phyloP scores from a whole-genome alignment of 208 protist species.

The Crithidia expoeki region DNA sequence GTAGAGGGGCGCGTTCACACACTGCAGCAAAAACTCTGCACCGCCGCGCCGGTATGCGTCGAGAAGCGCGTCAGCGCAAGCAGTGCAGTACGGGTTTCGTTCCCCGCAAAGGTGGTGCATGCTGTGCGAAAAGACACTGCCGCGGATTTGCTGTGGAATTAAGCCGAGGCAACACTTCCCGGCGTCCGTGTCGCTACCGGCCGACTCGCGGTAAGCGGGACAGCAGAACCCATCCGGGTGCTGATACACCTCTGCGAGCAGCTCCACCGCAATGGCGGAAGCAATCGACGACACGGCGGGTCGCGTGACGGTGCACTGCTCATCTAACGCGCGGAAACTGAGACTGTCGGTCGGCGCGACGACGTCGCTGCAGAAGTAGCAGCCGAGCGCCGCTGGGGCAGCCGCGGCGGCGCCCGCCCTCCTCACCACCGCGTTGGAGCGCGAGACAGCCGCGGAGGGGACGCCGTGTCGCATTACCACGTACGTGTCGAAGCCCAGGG shows the following conservation, averaged over 20 bases:
- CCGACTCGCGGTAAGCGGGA: slow-evolving; percentile 45
- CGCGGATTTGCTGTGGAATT: slow-evolving; percentile 90
- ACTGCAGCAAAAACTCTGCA: slow-evolving; percentile 89
- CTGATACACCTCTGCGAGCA: slow-evolving; percentile 94
- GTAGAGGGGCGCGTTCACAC: slow-evolving; percentile 85
- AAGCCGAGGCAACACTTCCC: slow-evolving; percentile 58
- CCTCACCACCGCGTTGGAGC: slow-evolving; percentile 25
- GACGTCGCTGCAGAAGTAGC: slow-evolving; percentile 99
- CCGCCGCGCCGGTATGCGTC: slow-evolving; percentile 70
- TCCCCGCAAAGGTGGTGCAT: slow-evolving; percentile 66
- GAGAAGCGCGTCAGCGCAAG: slow-evolving; percentile 89
- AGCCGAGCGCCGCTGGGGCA: slow-evolving; percentile 73
- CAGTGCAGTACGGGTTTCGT: slow-evolving; percentile 92
- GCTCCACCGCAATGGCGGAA: slow-evolving; percentile 93
- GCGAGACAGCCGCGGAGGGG: neutral
- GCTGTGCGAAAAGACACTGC: slow-evolving; percentile 84
- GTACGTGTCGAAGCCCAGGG: slow-evolving; percentile 98
- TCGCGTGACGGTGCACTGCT: slow-evolving; percentile 98
- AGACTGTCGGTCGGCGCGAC: slow-evolving; percentile 91
- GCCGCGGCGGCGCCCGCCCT: neutral
- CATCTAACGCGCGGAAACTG: slow-evolving; percentile 96
- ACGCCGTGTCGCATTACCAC: slow-evolving; percentile 98
- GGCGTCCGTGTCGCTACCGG: slow-evolving; percentile 20
- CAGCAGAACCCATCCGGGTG: slow-evolving; percentile 82
- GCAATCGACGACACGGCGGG: slow-evolving; percentile 95